These are phyloP conservation scores for Colletotrichum costaricense DNA, from an alignment of 2,329 filamentous ascomycete genomes.

Conservation along the genomic window DNA sequence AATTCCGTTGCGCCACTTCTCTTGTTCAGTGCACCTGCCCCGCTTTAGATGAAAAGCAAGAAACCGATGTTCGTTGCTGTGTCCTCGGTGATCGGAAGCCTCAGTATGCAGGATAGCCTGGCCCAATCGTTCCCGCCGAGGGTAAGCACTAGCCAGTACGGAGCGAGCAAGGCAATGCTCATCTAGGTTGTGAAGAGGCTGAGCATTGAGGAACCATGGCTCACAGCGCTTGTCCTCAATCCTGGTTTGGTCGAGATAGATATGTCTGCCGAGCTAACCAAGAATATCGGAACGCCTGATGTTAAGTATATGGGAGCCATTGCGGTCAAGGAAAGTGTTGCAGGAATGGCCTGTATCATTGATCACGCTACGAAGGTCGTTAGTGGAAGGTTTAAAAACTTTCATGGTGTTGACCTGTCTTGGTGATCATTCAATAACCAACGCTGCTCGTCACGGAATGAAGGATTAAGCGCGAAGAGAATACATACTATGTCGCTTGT, in stretches of 20 bases:
- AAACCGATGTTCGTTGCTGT: conserved; percentile 41
- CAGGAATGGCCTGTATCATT: conserved; percentile 3
- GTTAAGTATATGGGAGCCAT: conserved; percentile 23
- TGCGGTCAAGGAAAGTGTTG: conserved; percentile 35
- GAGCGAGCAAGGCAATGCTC: conserved; percentile 32
- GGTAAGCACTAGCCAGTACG: too few species aligned
- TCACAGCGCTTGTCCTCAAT: conserved; percentile 35
- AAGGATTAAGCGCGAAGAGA: too few species aligned
- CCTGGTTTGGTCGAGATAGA: conserved; percentile 31
- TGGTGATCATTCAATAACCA: not conserved
- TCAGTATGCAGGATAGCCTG: conserved; percentile 8
- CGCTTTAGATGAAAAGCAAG: conserved; percentile 39
- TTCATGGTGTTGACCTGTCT: conserved; percentile 16
- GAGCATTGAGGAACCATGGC: conserved; percentile 40
- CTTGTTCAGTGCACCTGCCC: conserved; percentile 38
- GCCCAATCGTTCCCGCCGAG: not conserved
- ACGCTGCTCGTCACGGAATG: too few species aligned
- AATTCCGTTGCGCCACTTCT: conserved; percentile 43
- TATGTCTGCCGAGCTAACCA: not conserved
- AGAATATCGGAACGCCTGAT: not conserved
- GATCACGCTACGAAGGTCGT: conserved; percentile 5
- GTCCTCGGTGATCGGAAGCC: conserved; percentile 39
- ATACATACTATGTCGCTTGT: too few species aligned
- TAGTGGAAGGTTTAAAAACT: conserved; percentile 26
- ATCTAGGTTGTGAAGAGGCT: conserved; percentile 36